Conservation (phyloP, 2,329 filamentous ascomycete species). For the Cytospora piceicola region DNA sequence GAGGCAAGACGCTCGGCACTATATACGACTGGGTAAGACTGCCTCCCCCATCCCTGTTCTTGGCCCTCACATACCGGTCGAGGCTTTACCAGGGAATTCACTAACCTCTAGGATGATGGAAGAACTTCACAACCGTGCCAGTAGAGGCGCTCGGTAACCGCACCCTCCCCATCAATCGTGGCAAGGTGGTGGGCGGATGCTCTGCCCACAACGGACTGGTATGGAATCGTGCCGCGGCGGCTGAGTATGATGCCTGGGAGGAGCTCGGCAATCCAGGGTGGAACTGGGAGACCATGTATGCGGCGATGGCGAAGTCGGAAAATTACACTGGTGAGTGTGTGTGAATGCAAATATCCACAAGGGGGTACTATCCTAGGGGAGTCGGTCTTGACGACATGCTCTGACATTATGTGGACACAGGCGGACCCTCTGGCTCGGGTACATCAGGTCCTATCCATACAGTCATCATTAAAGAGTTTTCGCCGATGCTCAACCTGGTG, state of each 20-base stretch:
- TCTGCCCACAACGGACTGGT: conserved; percentile 64
- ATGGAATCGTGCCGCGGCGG: conserved; percentile 49
- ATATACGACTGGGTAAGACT: conserved; percentile 44
- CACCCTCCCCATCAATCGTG: conserved; percentile 46
- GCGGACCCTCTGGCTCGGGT: neutral
- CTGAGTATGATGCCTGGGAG: conserved; percentile 61
- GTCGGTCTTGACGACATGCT: conserved; percentile 4
- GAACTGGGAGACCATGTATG: conserved; percentile 50
- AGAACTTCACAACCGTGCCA: conserved; percentile 43
- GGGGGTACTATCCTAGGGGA: conserved; percentile 3
- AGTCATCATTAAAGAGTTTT: neutral
- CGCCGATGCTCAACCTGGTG: neutral
- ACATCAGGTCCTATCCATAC: neutral
- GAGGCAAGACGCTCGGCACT: conserved; percentile 43
- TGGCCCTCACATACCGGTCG: too few species aligned
- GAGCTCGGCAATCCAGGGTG: conserved; percentile 61
- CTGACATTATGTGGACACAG: neutral
- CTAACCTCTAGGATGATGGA: neutral
- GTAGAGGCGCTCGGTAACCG: conserved; percentile 46
- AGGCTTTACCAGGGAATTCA: too few species aligned
- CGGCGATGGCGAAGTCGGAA: conserved; percentile 17
- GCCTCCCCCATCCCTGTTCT: too few species aligned
- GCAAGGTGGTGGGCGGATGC: conserved; percentile 64
- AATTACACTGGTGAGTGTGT: conserved; percentile 12
- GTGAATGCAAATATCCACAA: conserved; percentile 1